These are phyloP conservation scores for Neocallimastix lanati DNA, from an alignment of 192 early-diverging fungal genomes.

Conservation along the genomic window DNA sequence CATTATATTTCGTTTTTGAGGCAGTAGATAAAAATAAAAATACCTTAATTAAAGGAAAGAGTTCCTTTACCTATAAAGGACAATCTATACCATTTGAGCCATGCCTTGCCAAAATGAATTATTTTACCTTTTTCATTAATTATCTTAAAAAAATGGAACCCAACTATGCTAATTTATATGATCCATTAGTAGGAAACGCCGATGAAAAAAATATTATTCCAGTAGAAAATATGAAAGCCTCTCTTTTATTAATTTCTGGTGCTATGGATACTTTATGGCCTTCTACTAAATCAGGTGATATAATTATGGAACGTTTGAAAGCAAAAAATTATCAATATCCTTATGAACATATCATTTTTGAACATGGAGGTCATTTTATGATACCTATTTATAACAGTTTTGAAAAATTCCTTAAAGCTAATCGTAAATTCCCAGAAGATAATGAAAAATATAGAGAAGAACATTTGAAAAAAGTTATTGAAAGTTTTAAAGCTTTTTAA, in stretches of 20 bases:
- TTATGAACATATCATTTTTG: not conserved
- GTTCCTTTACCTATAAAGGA: not conserved
- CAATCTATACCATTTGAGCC: not conserved
- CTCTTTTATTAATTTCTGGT: not conserved
- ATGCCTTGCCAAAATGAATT: not conserved
- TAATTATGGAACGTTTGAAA: not conserved
- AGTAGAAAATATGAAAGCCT: not conserved
- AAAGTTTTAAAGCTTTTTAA: not conserved
- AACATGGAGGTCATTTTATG: not conserved
- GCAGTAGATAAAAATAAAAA: not conserved
- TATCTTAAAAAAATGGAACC: not conserved
- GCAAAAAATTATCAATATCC: not conserved
- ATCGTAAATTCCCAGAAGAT: not conserved
- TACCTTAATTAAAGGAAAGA: not conserved
- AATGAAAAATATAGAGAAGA: not conserved
- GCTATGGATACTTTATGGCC: not conserved
- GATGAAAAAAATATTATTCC: not conserved
- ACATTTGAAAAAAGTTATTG: not conserved
- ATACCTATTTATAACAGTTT: not conserved
- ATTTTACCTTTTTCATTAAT: not conserved
- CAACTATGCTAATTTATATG: not conserved
- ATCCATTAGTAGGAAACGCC: not conserved
- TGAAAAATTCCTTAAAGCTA: not conserved
- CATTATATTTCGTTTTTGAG: not conserved
- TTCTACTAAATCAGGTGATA: not conserved